Conservation (phyloP, 129 eudicot genomes). For the Silybum marianum region DNA sequence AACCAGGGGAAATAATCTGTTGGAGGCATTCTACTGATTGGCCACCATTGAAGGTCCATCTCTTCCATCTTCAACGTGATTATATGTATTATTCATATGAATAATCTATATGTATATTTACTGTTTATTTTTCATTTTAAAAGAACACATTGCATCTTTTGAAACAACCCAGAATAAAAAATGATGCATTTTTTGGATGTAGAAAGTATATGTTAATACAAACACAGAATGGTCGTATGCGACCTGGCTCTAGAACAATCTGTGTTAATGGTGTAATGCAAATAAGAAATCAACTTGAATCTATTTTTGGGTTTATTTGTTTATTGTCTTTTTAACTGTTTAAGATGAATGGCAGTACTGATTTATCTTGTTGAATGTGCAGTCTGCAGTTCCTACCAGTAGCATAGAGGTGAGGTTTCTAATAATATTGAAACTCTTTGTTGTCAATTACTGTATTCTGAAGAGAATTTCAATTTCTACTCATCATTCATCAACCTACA, state of each 20-base stretch:
- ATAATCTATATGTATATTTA: not conserved
- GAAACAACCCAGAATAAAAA: not conserved
- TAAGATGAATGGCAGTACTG: constrained; percentile 42
- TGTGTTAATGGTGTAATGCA: no score
- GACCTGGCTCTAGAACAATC: no score
- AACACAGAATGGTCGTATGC: not conserved
- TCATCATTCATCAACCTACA: not conserved
- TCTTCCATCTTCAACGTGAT: constrained; percentile 37
- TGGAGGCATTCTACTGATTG: constrained; percentile 76
- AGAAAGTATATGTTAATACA: not conserved
- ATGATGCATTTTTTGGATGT: not conserved
- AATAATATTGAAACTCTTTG: not conserved
- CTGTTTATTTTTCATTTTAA: not conserved
- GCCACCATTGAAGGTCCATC: constrained; percentile 55
- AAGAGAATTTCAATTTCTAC: not conserved
- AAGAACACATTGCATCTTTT: not conserved
- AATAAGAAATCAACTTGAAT: not conserved
- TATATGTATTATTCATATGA: not conserved
- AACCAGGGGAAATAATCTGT: constrained; percentile 59
- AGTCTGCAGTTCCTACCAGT: constrained; percentile 46
- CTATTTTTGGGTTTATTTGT: constrained; percentile 14
- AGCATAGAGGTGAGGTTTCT: constrained; percentile 62
- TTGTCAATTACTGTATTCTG: not conserved
- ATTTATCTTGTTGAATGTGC: constrained; percentile 49
- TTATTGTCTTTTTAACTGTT: constrained; percentile 31